Evolutionary conservation across 768 basidiomycete species (phyloP), one percentile per base, ranked within the genome.

Genomic region (Pleurotus sapidus): DNA sequence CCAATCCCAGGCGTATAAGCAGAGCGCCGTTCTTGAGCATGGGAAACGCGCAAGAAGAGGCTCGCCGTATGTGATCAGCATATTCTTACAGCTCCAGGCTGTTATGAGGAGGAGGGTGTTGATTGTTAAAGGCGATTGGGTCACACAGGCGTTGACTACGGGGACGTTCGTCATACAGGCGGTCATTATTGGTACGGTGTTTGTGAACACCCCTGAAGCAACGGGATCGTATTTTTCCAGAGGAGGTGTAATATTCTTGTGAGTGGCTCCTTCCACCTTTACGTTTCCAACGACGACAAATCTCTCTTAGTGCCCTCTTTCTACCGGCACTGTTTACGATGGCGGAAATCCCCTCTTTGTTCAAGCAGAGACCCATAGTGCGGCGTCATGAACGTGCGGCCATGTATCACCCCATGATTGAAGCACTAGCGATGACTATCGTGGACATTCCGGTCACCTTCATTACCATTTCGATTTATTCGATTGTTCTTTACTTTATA

Each of bases 201-300:
- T 88, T 74, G 75, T 81, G 57, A 71, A 74, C 5, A 70, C 85
- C 43, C 72, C 77, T 1, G 73, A 82, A 15, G 66, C 71, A 15
- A 87, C 88, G 0, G 63, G 72, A 2, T 83, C 80, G n/a, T 84
- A 84, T 66, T 89, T 87, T 72, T 83, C 85, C n/a, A 80, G 89
- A 24, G 88, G 87, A 27, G 84, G 88, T 74, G 74, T 88, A 9
- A 68, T 92, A 20, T 90, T 88, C 76, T 88, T 89, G 79, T 84
- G 71, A 37, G 79, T 71, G 25, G 27, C 24, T 1, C 39, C 51
- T 12, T 27, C 30, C 0, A 34, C 9, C 2, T 34, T 17, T 30
- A 30, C n/a, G 34, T 45, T 4, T 7, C 15, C 8, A 4, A 11
- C 3, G 15, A 17, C 15, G 5, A n/a, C 11, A 34, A 6, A 0